Percentiles rank a stretch among this genome's conserved stretches.
These are phyloP conservation scores for Astragalus membranaceus DNA, from an alignment of 306 rosid species.

Conservation along the genomic window DNA sequence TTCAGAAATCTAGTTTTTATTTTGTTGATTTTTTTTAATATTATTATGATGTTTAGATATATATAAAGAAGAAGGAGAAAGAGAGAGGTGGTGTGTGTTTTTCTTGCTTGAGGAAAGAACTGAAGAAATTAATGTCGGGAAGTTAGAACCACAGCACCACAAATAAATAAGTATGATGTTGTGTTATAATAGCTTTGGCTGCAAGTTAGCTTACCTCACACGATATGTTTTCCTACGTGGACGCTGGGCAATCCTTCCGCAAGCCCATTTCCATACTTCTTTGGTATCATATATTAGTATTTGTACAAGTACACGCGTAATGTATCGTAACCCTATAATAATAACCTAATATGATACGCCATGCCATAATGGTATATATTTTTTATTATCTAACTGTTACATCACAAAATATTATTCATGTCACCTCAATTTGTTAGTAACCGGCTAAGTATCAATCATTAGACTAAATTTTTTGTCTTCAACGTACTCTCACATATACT, in stretches of 20 bases:
- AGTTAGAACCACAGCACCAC: conserved; percentile 7
- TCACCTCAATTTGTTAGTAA: too few species aligned
- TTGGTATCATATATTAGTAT: too few species aligned
- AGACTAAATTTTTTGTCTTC: too few species aligned
- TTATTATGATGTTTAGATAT: background rate
- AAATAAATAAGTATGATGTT: background rate
- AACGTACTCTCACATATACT: too few species aligned
- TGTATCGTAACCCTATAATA: too few species aligned
- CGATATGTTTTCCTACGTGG: conserved; percentile 43
- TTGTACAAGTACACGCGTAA: too few species aligned
- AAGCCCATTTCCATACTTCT: background rate
- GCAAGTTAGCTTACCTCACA: conserved; percentile 51
- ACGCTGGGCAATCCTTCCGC: background rate
- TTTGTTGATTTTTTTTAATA: background rate
- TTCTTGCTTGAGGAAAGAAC: background rate
- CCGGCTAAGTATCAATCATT: too few species aligned
- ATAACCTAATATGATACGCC: too few species aligned
- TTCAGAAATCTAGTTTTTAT: background rate
- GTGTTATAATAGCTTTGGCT: conserved; percentile 23
- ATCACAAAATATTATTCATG: too few species aligned
- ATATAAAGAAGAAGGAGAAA: background rate
- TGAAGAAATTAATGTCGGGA: background rate
- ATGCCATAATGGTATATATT: too few species aligned
- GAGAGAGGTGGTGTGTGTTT: background rate
- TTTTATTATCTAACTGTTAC: too few species aligned